These are phyloP conservation scores for Lentinus tigrinus DNA, from an alignment of 768 basidiomycete species.

Conservation along the genomic window DNA sequence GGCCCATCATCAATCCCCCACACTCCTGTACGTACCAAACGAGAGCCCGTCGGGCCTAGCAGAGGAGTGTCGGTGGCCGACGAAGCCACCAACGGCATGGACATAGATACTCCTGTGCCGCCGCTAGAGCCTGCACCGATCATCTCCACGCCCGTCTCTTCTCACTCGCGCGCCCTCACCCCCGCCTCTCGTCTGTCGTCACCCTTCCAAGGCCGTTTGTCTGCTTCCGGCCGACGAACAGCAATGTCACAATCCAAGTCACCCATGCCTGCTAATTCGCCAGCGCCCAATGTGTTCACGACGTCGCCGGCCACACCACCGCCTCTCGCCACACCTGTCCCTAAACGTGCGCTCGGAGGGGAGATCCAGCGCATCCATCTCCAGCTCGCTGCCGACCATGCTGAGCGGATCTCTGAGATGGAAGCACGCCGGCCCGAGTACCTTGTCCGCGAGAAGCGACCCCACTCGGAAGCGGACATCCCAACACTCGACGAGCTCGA, in stretches of 20 bases:
- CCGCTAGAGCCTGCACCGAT: constrained; percentile 13
- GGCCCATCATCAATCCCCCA: constrained; percentile 8
- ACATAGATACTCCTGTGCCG: neutral
- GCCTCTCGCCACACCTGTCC: constrained; percentile 27
- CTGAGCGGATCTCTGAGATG: constrained; percentile 48
- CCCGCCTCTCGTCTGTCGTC: constrained; percentile 29
- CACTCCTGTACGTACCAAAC: constrained; percentile 2
- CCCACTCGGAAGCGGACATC: constrained; percentile 40
- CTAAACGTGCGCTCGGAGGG: constrained; percentile 38
- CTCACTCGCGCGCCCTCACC: constrained; percentile 22
- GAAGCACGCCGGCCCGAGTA: constrained; percentile 74
- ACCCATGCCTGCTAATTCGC: constrained; percentile 12
- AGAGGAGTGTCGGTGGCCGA: neutral
- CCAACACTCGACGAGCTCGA: constrained; percentile 36
- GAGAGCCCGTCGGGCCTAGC: neutral
- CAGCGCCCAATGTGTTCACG: constrained; percentile 3
- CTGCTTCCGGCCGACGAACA: constrained; percentile 15
- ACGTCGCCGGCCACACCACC: constrained; percentile 20
- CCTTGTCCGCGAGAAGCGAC: constrained; percentile 57
- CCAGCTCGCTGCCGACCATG: constrained; percentile 48
- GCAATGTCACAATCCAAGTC: constrained; percentile 15
- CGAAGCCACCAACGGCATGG: neutral
- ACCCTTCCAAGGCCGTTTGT: constrained; percentile 29
- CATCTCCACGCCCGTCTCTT: constrained; percentile 10
- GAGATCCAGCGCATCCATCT: constrained; percentile 63